Conservation (phyloP, 257 asterid species). For the Petrea volubilis region DNA sequence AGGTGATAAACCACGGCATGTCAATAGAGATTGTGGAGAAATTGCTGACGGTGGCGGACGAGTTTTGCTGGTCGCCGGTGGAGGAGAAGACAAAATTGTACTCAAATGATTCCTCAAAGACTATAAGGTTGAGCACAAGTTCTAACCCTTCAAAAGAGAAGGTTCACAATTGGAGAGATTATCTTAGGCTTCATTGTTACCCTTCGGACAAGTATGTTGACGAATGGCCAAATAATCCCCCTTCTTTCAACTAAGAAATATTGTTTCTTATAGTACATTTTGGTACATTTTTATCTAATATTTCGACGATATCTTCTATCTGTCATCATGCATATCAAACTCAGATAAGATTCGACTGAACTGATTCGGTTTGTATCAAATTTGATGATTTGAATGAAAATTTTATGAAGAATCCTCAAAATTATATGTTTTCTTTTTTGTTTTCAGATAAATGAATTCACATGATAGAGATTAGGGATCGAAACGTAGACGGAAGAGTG, state of each 20-base stretch:
- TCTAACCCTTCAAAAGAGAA: slow-evolving; percentile 69
- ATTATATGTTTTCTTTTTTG: no score
- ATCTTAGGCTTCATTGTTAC: slow-evolving; percentile 86
- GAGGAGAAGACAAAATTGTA: slow-evolving; percentile 84
- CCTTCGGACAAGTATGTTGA: slow-evolving; percentile 65
- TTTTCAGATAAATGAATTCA: neutral
- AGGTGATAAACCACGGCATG: slow-evolving; percentile 86
- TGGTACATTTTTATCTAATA: neutral
- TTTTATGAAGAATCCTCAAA: no score
- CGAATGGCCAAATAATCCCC: slow-evolving; percentile 85
- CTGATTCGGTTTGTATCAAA: no score
- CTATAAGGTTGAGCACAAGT: slow-evolving; percentile 77
- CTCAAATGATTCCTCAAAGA: slow-evolving; percentile 78
- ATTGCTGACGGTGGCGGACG: slow-evolving; percentile 53
- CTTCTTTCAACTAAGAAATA: slow-evolving; percentile 67
- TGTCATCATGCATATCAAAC: no score
- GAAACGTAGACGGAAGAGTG: no score
- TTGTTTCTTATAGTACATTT: neutral
- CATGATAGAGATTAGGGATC: neutral
- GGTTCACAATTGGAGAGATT: slow-evolving; percentile 92
- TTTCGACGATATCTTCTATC: no score
- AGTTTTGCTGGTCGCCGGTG: slow-evolving; percentile 58
- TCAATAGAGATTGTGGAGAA: slow-evolving; percentile 45
- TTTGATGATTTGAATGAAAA: no score
- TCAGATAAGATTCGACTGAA: no score